Percentiles rank a stretch among this genome's conserved stretches.
These are phyloP conservation scores for Sambucus nigra DNA, from an alignment of 129 eudicot genomes.

Conservation along the genomic window DNA sequence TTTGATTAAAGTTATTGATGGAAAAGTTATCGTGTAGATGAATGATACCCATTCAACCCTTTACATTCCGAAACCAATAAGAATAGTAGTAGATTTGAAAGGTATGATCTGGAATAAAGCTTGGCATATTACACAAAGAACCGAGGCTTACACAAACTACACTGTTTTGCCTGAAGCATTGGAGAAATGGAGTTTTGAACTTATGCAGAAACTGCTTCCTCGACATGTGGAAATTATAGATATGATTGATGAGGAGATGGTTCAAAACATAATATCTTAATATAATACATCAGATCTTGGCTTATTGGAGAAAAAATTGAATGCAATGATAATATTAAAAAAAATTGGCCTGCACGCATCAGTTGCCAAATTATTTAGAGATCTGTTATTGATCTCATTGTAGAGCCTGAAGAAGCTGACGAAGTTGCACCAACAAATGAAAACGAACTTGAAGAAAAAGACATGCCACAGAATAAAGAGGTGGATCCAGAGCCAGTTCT, in stretches of 20 bases:
- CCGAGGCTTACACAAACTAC: conserved; percentile 92
- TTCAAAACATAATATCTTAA: conserved; percentile 50
- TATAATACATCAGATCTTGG: conserved; percentile 72
- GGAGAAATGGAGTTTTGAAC: conserved; percentile 97
- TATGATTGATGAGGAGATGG: conserved; percentile 80
- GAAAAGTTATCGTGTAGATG: conserved; percentile 95
- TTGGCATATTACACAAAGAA: conserved; percentile 83
- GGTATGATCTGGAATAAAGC: conserved; percentile 87
- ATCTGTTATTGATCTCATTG: conserved; percentile 25
- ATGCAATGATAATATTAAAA: conserved; percentile 75
- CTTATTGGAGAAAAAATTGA: conserved; percentile 54
- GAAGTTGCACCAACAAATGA: conserved; percentile 11
- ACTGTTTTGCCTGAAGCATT: conserved; percentile 95
- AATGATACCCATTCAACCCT: conserved; percentile 98
- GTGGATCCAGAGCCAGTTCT: conserved; percentile 30
- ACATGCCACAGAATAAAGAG: conserved; percentile 12
- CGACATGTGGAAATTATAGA: conserved; percentile 91
- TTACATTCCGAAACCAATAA: conserved; percentile 86
- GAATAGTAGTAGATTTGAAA: conserved; percentile 83
- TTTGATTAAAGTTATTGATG: too few species aligned
- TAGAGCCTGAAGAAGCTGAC: conserved; percentile 24
- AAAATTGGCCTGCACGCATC: conserved; percentile 74
- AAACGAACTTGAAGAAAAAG: conserved; percentile 21
- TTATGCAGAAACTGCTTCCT: conserved; percentile 87
- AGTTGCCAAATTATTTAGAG: conserved; percentile 40